Conservation (phyloP, 1,139 yeast species). For the Candida sojae region DNA sequence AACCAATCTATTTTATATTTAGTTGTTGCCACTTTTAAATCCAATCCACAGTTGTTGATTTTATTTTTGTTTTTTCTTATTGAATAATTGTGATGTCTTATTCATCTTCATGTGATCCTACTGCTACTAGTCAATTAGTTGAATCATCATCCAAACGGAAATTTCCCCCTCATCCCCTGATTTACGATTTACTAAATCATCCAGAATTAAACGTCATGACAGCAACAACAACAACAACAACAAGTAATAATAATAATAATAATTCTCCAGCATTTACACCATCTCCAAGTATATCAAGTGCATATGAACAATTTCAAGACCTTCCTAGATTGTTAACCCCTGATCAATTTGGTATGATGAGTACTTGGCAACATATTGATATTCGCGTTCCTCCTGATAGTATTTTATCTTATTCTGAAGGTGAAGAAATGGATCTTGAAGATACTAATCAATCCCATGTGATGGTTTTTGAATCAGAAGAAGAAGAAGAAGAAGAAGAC, state of each 20-base stretch:
- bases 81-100: neutral
- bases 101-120: neutral
- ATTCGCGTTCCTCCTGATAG: constrained; percentile 2
- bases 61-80: too few relatives aligned
- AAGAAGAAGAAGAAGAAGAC: neutral
- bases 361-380: constrained; percentile 1
- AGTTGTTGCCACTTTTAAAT: neutral
- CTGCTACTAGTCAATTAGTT: neutral
- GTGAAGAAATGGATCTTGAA: constrained; percentile 1
- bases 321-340: neutral
- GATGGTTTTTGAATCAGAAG: constrained; percentile 1
- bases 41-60: too few relatives aligned
- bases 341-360: constrained; percentile 1
- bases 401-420: constrained; percentile 1
- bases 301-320: neutral
- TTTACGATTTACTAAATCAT: neutral
- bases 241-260: too few relatives aligned
- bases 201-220: neutral
- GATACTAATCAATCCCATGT: neutral
- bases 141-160: neutral
- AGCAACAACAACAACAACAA: neutral
- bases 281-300: neutral
- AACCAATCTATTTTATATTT: too few relatives aligned
- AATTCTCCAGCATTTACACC: neutral
- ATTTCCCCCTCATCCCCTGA: constrained; percentile 3